A percentile compares a stretch with the other conserved stretches of the same genome.
Evolutionary conservation across 805 yeast species (phyloP).

Genomic region (Ogataea nakhonphanomensis): DNA sequence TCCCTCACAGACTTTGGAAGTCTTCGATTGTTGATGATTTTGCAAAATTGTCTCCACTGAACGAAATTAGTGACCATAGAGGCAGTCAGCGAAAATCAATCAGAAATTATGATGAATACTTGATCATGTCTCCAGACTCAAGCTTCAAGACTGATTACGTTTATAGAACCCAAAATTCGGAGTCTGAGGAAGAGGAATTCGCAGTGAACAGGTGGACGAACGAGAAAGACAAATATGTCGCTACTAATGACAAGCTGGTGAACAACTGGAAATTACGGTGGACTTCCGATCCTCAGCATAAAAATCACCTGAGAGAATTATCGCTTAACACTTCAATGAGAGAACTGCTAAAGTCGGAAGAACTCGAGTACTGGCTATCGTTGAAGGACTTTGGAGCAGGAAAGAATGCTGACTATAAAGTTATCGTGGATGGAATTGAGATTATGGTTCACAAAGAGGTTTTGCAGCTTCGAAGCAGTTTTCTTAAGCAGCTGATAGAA

Average conservation of each 20-base stretch:
- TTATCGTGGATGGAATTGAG: conserved; percentile 14
- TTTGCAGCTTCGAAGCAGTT: conserved; percentile 10
- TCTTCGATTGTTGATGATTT: conserved; percentile 52
- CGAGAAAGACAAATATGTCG: conserved; percentile 2
- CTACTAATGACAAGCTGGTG: conserved; percentile 9
- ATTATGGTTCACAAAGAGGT: conserved; percentile 19
- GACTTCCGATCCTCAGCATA: conserved; percentile 4
- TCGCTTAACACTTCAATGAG: conserved; percentile 10
- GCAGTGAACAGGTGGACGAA: conserved; percentile 1
- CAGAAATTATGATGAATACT: conserved; percentile 4
- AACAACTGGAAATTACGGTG: conserved; percentile 15
- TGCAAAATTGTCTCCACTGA: conserved; percentile 49
- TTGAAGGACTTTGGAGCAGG: conserved; percentile 15
- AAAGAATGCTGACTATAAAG: conserved; percentile 17
- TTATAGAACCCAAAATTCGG: conserved; percentile 5
- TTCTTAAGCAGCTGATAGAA: conserved; percentile 5
- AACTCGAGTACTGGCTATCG: conserved; percentile 24
- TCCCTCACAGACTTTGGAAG: conserved; percentile 51
- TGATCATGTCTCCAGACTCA: neutral
- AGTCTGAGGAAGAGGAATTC: conserved; percentile 5
- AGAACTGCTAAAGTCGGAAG: conserved; percentile 38
- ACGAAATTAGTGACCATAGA: conserved; percentile 22
- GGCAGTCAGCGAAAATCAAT: conserved; percentile 7
- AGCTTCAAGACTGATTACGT: conserved; percentile 16
- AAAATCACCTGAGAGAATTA: neutral